A percentile compares a stretch with the other conserved stretches of the same genome.
phyloP scores from a whole-genome alignment of 768 basidiomycete genomes.

The Myochromella boudieri region DNA sequence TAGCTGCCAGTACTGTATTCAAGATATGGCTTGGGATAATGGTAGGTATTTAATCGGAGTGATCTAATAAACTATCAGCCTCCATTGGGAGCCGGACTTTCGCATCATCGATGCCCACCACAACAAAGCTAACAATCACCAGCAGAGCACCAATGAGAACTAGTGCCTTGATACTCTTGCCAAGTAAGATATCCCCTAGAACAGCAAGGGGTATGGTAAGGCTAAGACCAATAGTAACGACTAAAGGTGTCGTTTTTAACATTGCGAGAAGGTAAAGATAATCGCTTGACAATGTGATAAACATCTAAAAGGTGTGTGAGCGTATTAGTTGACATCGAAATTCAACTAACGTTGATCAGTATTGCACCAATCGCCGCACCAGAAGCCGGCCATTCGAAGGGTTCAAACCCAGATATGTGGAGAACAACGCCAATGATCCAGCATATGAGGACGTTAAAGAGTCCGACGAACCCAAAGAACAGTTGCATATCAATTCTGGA shows the following conservation, averaged over 20 bases:
- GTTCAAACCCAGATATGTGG: conserved; percentile 64
- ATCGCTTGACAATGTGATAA: conserved; percentile 80
- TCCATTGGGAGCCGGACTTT: conserved; percentile 18
- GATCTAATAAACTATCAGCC: conserved; percentile 4
- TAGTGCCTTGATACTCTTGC: conserved; percentile 53
- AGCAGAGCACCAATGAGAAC: conserved; percentile 75
- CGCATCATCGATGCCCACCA: conserved; percentile 60
- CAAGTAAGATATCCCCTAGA: conserved; percentile 71
- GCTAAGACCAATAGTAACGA: conserved; percentile 90
- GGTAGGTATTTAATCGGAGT: conserved; percentile 4
- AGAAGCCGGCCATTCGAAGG: conserved; percentile 58
- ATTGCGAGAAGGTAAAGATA: conserved; percentile 87
- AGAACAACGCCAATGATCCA: conserved; percentile 73
- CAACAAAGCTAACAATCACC: conserved; percentile 77
- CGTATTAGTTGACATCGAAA: background rate
- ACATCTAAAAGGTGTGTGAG: conserved; percentile 52
- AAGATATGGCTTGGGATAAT: too few species aligned
- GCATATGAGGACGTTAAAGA: conserved; percentile 68
- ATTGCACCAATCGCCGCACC: conserved; percentile 31
- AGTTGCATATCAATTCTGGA: conserved; percentile 83
- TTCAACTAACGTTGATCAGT: conserved; percentile 35
- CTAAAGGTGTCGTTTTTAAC: conserved; percentile 94
- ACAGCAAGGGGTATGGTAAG: conserved; percentile 94
- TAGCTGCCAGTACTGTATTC: too few species aligned
- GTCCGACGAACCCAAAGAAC: conserved; percentile 85